Evolutionary conservation across 1,284 basidiomycete species (phyloP).

Genomic region (Leccinum insigne): DNA sequence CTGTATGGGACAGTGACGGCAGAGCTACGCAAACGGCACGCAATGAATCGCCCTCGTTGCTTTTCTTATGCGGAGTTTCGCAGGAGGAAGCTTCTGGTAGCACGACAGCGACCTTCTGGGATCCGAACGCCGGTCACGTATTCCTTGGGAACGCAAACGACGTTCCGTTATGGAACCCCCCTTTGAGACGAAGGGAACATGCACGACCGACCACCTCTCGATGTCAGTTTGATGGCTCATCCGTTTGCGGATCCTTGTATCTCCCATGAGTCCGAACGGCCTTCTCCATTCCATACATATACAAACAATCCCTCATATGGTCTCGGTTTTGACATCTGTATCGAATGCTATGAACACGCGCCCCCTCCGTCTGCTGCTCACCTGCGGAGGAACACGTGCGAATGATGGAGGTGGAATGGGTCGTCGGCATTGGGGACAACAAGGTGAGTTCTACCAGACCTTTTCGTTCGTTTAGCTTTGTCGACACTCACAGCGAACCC

Average conservation of each 20-base stretch:
- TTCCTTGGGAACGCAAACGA: conserved; percentile 80
- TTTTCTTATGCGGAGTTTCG: conserved; percentile 3
- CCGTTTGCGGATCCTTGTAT: conserved; percentile 14
- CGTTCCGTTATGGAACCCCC: conserved; percentile 48
- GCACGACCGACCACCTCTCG: not conserved
- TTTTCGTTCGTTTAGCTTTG: not conserved
- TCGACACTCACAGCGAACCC: not conserved
- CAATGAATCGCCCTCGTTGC: not conserved
- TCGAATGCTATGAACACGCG: conserved; percentile 83
- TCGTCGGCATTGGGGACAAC: not conserved
- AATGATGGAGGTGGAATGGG: conserved; percentile 2
- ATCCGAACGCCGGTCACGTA: conserved; percentile 59
- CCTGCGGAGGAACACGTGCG: conserved; percentile 1
- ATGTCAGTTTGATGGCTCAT: not conserved
- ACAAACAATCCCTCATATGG: conserved; percentile 62
- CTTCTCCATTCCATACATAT: conserved; percentile 51
- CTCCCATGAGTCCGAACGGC: conserved; percentile 23
- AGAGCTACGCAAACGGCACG: conserved; percentile 18
- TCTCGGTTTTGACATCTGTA: conserved; percentile 77
- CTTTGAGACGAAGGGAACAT: conserved; percentile 11
- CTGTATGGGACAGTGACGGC: conserved; percentile 32
- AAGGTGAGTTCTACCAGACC: not conserved
- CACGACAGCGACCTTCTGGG: conserved; percentile 47
- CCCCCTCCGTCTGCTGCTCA: conserved; percentile 53
- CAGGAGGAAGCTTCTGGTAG: conserved; percentile 33